Conservation (phyloP, 2,329 filamentous ascomycete species). For the Trichoderma arundinaceum region DNA sequence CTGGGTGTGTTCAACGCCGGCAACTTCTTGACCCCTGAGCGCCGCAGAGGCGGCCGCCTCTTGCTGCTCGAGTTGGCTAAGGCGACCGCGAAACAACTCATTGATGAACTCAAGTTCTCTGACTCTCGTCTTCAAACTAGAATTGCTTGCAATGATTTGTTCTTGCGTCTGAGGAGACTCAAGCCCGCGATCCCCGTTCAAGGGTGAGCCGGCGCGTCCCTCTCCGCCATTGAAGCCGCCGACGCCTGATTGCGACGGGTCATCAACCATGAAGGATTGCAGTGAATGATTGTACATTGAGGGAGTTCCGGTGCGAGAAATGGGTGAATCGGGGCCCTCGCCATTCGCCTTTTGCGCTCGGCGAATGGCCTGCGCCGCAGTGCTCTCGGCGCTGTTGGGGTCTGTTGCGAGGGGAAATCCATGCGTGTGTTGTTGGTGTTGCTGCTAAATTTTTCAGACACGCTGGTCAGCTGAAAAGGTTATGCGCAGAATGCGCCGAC, state of each 20-base stretch:
- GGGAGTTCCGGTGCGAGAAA: slow-evolving; percentile 80
- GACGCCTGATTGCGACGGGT: slow-evolving; percentile 66
- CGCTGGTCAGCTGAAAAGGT: slow-evolving; percentile 14
- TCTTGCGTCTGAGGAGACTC: slow-evolving; percentile 80
- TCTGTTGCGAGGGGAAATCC: slow-evolving; percentile 51
- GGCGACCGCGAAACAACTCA: slow-evolving; percentile 75
- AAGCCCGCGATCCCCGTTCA: slow-evolving; percentile 66
- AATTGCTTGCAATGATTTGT: slow-evolving; percentile 78
- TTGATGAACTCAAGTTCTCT: slow-evolving; percentile 96
- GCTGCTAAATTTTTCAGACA: slow-evolving; percentile 33
- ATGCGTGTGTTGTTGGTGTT: slow-evolving; percentile 49
- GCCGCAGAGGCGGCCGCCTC: slow-evolving; percentile 71
- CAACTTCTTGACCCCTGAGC: slow-evolving; percentile 63
- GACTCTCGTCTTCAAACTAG: slow-evolving; percentile 90
- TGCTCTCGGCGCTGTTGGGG: slow-evolving; percentile 65
- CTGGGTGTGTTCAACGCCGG: slow-evolving; percentile 60
- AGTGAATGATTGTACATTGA: slow-evolving; percentile 76
- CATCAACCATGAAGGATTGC: slow-evolving; percentile 78
- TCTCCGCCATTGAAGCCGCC: slow-evolving; percentile 54
- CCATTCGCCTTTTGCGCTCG: slow-evolving; percentile 76
- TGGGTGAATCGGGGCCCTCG: slow-evolving; percentile 77
- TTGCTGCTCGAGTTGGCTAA: slow-evolving; percentile 79
- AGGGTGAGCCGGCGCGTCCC: slow-evolving; percentile 56
- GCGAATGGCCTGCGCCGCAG: slow-evolving; percentile 59
- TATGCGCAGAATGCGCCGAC: neutral